phyloP scores from a whole-genome alignment of 345 rosid genomes.

The Rubroshorea leprosula region DNA sequence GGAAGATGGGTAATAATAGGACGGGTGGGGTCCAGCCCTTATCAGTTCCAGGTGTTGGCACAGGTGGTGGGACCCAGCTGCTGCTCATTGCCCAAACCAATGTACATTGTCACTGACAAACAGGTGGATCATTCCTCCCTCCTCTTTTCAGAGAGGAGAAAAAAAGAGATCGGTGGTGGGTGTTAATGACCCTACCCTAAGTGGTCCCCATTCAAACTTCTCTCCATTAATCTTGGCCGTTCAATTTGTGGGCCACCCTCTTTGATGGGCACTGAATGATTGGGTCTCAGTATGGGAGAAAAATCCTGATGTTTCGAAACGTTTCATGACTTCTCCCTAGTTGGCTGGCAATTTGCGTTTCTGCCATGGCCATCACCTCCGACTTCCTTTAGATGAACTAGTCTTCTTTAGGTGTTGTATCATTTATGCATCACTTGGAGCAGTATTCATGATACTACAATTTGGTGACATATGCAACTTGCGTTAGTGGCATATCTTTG shows the following conservation, averaged over 20 bases:
- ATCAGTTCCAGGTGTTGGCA: slow-evolving; percentile 62
- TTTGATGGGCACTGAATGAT: slow-evolving; percentile 12
- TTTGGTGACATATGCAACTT: too few species aligned
- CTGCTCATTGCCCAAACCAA: slow-evolving; percentile 28
- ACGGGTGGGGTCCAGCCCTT: slow-evolving; percentile 31
- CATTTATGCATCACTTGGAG: too few species aligned
- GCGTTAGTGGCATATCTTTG: too few species aligned
- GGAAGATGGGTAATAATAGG: too few species aligned
- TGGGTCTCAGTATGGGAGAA: slow-evolving; percentile 1
- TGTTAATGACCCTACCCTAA: slow-evolving; percentile 5
- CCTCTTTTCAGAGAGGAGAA: background rate
- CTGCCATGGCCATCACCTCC: too few species aligned
- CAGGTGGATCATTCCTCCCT: slow-evolving; percentile 64
- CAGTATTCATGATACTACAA: too few species aligned
- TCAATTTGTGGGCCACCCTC: background rate
- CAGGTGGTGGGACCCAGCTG: slow-evolving; percentile 60
- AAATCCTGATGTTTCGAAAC: background rate
- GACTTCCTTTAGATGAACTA: too few species aligned
- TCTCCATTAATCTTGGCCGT: slow-evolving; percentile 1
- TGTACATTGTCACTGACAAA: slow-evolving; percentile 47
- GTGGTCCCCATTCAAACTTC: background rate
- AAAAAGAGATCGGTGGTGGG: slow-evolving; percentile 9
- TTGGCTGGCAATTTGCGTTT: too few species aligned
- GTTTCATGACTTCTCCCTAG: too few species aligned
- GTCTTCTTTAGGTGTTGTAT: too few species aligned